Percentiles rank a stretch among this genome's conserved stretches.
Evolutionary conservation across 768 basidiomycete genomes (phyloP).

Genomic region (Hortiboletus campestris): DNA sequence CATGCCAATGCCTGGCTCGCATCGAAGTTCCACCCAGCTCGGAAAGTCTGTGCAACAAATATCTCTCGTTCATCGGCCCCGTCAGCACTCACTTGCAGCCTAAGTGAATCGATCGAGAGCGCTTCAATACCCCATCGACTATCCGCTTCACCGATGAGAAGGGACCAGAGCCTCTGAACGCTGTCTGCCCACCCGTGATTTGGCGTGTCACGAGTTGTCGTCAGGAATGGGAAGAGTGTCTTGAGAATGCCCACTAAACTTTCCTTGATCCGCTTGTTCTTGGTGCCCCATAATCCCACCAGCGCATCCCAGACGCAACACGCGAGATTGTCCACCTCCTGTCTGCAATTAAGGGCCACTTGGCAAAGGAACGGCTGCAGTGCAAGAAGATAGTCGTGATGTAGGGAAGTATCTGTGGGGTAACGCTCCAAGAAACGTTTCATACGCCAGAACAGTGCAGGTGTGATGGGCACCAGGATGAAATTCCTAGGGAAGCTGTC

Average conservation of each 20-base stretch:
- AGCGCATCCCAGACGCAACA: conserved; percentile 59
- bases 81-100: conserved; percentile 45
- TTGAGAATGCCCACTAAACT: conserved; percentile 72
- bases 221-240: conserved; percentile 70
- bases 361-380: conserved; percentile 70
- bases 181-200: conserved; percentile 45
- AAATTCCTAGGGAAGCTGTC: conserved; percentile 33
- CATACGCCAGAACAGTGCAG: conserved; percentile 59
- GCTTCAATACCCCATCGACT: conserved; percentile 62
- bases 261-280: conserved; percentile 75
- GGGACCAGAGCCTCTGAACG: conserved; percentile 51
- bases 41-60: conserved; percentile 66
- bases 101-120: conserved; percentile 62
- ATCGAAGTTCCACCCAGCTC: conserved; percentile 73
- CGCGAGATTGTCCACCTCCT: conserved; percentile 60
- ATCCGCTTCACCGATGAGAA: conserved; percentile 61
- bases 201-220: conserved; percentile 33
- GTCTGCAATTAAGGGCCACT: conserved; percentile 71
- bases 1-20: conserved; percentile 69
- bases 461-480: conserved; percentile 20
- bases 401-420: conserved; percentile 72
- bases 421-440: conserved; percentile 63
- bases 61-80: conserved; percentile 32
- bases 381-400: conserved; percentile 69
- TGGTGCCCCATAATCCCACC: conserved; percentile 74